Evolutionary conservation across 306 rosid genomes (phyloP), one percentile per base, ranked within the genome.

Genomic region (Cicer bijugum): DNA sequence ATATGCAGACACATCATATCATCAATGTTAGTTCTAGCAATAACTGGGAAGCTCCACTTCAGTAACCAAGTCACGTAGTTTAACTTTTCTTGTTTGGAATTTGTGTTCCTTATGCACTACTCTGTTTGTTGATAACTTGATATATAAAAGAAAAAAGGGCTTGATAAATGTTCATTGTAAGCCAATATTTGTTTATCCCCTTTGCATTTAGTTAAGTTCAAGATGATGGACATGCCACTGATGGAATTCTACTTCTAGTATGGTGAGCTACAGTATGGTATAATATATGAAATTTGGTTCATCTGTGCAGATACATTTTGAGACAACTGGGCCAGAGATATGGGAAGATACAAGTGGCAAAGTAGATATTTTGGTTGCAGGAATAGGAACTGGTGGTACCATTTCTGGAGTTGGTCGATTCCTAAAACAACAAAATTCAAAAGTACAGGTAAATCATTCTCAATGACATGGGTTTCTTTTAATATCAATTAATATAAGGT

Each of bases 361-460:
- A 86, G 86, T 94, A 76, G 99, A 94, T 82, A 91, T 94, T 76
- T 94, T 94, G 55, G 82, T 94, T 74, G 97, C 89, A 11, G 99
- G 99, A 83, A 94, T 94, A 74, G 99, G 99, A 83, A 94, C 99
- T 72, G 99, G 99, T 66, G 99, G 99, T 74, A 94, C 99, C 72
- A 89, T 94, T 83, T 55, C 99, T 76, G 99, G 97, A 57, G 87
- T 62, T 51, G 99, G 99, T 52, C 87, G 67, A 78, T 94, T 88
- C 84, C 86, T 94, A 67, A 94, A 91, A 81, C 83, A 91, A 77
- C 50, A 89, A 81, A 94, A 94, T 80, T 80, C 99, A 5, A 88
- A 88, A 66, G 84, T 94, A 82, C 86, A 91, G 95, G 97, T 94
- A 80, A 70, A 40, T 12, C 51, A 53, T 52, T 78, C 70, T 64